A percentile compares a stretch with the other conserved stretches of the same genome.
phyloP scores from a whole-genome alignment of 257 asterid species.

The Ilex aquifolium region DNA sequence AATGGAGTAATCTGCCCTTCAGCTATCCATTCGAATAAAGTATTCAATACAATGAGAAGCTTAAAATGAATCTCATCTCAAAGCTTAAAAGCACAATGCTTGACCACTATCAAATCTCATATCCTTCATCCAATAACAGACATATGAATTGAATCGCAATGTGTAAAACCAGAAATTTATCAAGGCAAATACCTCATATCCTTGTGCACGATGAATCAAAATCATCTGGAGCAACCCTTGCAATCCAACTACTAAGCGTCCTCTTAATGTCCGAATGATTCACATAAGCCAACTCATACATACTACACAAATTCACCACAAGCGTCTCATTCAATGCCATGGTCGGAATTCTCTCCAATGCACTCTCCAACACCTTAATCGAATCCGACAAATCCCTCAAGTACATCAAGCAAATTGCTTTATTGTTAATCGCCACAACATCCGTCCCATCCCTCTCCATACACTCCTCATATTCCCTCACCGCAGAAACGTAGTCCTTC shows the following conservation, averaged over 20 bases:
- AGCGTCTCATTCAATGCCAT: conserved; percentile 78
- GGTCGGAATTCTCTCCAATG: conserved; percentile 91
- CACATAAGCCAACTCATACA: conserved; percentile 96
- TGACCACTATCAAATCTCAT: too few species aligned
- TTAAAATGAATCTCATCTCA: too few species aligned
- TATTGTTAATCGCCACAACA: conserved; percentile 79
- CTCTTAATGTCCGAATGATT: conserved; percentile 77
- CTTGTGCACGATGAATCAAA: conserved; percentile 85
- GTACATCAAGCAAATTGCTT: conserved; percentile 95
- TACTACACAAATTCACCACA: conserved; percentile 92
- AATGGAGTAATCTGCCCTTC: too few species aligned
- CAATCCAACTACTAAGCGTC: conserved; percentile 95
- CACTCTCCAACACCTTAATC: conserved; percentile 87
- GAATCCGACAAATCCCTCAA: conserved; percentile 93
- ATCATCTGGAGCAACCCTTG: conserved; percentile 96
- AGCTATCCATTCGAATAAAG: too few species aligned
- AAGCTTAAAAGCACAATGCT: too few species aligned
- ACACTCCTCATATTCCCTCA: conserved; percentile 88
- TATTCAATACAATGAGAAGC: too few species aligned
- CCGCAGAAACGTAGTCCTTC: conserved; percentile 87
- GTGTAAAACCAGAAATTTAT: too few species aligned
- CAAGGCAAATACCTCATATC: conserved; percentile 41
- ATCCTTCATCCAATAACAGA: too few species aligned
- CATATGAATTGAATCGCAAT: too few species aligned
- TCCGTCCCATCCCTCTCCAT: conserved; percentile 80